Evolutionary conservation across 1,284 basidiomycete genomes (phyloP).

Genomic region (Boletellus deceptivus): DNA sequence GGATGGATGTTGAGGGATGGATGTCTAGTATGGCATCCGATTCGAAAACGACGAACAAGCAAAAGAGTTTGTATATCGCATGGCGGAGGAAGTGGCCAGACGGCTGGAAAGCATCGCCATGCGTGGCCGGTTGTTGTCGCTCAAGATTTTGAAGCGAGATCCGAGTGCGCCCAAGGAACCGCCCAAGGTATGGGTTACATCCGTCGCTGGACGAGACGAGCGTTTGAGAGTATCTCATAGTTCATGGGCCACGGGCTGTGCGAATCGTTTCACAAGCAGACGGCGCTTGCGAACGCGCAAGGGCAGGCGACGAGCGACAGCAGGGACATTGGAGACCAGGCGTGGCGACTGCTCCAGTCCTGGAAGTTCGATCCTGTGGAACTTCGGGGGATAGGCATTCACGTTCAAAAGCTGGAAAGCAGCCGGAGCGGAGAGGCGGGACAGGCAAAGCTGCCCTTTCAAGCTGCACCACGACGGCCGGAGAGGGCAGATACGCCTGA

Average conservation of each 20-base stretch:
- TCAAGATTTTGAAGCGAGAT: constrained; percentile 90
- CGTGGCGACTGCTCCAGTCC: constrained; percentile 72
- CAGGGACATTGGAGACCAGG: constrained; percentile 71
- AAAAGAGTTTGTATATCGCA: constrained; percentile 70
- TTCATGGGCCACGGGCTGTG: constrained; percentile 93
- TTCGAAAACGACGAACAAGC: constrained; percentile 84
- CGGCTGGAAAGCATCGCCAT: constrained; percentile 67
- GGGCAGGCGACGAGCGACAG: constrained; percentile 75
- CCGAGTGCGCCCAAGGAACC: constrained; percentile 86
- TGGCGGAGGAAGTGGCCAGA: constrained; percentile 75
- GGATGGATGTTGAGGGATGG: too few relatives aligned
- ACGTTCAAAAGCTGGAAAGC: constrained; percentile 85
- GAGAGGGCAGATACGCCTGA: constrained; percentile 13
- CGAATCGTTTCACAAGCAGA: constrained; percentile 79
- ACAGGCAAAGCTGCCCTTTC: constrained; percentile 52
- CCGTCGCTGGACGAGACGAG: not conserved
- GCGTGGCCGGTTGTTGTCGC: constrained; percentile 70
- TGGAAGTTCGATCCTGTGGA: constrained; percentile 83
- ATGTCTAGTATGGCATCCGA: constrained; percentile 85
- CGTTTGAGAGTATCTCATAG: constrained; percentile 38
- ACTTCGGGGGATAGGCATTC: constrained; percentile 90
- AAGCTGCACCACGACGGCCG: too few relatives aligned
- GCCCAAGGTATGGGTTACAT: constrained; percentile 66
- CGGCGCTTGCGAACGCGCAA: constrained; percentile 52
- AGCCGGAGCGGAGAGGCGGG: constrained; percentile 29